Conservation (phyloP, 2,329 filamentous ascomycete genomes). For the Fusarium napiforme region DNA sequence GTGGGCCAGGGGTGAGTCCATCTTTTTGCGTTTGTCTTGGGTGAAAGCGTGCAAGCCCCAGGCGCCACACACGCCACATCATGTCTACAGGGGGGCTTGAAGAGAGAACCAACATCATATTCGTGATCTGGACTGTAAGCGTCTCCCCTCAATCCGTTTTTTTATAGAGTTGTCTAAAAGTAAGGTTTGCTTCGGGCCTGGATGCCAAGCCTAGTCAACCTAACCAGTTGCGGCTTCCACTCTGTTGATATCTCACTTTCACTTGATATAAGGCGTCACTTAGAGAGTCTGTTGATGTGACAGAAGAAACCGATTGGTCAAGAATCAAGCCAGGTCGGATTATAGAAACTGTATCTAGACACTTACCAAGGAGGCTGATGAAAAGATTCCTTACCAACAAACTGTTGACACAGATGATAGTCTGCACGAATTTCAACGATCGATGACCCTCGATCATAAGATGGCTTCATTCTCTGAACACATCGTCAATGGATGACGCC, state of each 20-base stretch:
- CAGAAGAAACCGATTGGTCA: slow-evolving; percentile 8
- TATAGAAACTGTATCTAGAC: slow-evolving; percentile 13
- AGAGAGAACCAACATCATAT: neutral
- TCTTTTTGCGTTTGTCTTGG: slow-evolving; percentile 23
- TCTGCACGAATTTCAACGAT: neutral
- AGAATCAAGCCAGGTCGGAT: slow-evolving; percentile 1
- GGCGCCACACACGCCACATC: slow-evolving; percentile 25
- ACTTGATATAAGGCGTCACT: slow-evolving; percentile 6
- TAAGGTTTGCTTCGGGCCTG: slow-evolving; percentile 20
- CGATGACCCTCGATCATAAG: neutral
- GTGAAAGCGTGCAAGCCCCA: slow-evolving; percentile 28
- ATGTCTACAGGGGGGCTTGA: neutral
- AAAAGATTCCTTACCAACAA: slow-evolving; percentile 11
- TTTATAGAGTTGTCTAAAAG: slow-evolving; percentile 16
- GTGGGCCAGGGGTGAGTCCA: neutral
- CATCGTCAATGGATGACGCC: slow-evolving; percentile 14
- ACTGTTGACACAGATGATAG: neutral
- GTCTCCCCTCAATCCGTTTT: slow-evolving; percentile 4
- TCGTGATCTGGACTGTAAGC: slow-evolving; percentile 7
- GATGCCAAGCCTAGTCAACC: slow-evolving; percentile 23
- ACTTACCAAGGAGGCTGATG: slow-evolving; percentile 3
- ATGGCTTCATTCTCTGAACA: neutral
- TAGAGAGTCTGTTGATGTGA: neutral
- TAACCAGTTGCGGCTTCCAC: slow-evolving; percentile 24
- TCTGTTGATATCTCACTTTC: neutral